Conservation (phyloP, 345 rosid genomes). For the Murraya koenigii region DNA sequence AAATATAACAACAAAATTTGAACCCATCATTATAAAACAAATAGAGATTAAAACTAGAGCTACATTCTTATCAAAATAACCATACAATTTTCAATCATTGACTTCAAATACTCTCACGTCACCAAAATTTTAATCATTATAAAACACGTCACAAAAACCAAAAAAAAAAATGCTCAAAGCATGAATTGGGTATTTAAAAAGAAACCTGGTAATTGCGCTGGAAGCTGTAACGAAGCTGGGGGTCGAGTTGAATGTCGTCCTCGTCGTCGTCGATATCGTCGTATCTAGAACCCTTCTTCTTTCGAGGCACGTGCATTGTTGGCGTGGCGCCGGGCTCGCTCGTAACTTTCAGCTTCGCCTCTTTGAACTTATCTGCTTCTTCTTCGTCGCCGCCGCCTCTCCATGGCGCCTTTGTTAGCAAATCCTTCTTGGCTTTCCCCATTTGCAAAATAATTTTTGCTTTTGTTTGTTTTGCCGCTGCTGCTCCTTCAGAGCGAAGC, state of each 20-base stretch:
- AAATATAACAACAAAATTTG: not conserved
- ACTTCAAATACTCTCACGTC: not conserved
- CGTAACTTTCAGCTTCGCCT: slow-evolving; percentile 79
- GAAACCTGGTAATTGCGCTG: slow-evolving; percentile 81
- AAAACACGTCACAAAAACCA: not conserved
- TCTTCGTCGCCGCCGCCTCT: slow-evolving; percentile 64
- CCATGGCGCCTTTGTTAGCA: slow-evolving; percentile 88
- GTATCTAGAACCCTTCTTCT: slow-evolving; percentile 27
- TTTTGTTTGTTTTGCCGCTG: too few species aligned
- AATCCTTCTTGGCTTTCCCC: slow-evolving; percentile 61
- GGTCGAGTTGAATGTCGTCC: slow-evolving; percentile 69
- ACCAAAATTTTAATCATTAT: not conserved
- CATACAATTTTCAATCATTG: not conserved
- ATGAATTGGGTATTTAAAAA: not conserved
- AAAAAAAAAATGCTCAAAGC: not conserved
- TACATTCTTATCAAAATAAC: not conserved
- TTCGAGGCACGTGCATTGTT: slow-evolving; percentile 79
- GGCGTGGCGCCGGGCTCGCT: slow-evolving; percentile 66
- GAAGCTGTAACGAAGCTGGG: slow-evolving; percentile 97
- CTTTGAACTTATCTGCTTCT: slow-evolving; percentile 55
- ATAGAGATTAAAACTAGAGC: not conserved
- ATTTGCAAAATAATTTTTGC: not conserved
- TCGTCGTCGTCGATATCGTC: slow-evolving; percentile 39
- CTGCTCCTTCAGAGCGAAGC: too few species aligned
- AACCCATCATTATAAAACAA: not conserved